A percentile compares a stretch with the other conserved stretches of the same genome.
phyloP scores from a whole-genome alignment of 495 filamentous ascomycete species.

The Penicillium maclennaniae region DNA sequence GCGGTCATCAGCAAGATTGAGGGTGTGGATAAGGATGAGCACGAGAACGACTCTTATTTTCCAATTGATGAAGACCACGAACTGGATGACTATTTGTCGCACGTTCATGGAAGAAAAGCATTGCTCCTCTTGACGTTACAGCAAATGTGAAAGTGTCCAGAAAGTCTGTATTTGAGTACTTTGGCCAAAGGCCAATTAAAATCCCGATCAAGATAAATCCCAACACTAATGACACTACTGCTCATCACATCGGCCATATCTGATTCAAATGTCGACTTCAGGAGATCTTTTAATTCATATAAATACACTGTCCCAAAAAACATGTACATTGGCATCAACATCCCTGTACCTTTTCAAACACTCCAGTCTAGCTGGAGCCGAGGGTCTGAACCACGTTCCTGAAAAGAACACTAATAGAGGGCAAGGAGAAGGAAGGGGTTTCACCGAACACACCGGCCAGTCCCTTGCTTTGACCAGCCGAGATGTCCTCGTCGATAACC shows the following conservation, averaged over 20 bases:
- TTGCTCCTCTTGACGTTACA: slow-evolving; percentile 55
- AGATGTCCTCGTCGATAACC: slow-evolving; percentile 40
- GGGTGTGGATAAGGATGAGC: slow-evolving; percentile 59
- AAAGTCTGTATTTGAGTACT: background rate
- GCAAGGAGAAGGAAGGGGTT: slow-evolving; percentile 69
- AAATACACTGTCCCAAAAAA: slow-evolving; percentile 14
- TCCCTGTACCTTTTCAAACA: background rate
- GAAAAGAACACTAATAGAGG: slow-evolving; percentile 74
- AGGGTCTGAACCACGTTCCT: slow-evolving; percentile 57
- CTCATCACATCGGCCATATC: background rate
- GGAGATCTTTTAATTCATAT: background rate
- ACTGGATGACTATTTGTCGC: slow-evolving; percentile 62
- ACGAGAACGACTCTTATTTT: slow-evolving; percentile 54
- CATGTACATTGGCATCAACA: slow-evolving; percentile 7
- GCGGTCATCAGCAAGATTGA: slow-evolving; percentile 55
- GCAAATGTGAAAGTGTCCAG: slow-evolving; percentile 13
- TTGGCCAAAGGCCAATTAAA: background rate
- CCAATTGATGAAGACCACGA: slow-evolving; percentile 66
- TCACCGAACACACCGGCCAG: slow-evolving; percentile 71
- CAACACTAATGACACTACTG: background rate
- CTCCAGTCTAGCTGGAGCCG: slow-evolving; percentile 13
- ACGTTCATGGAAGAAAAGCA: slow-evolving; percentile 60
- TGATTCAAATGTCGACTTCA: background rate
- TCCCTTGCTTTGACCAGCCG: slow-evolving; percentile 59
- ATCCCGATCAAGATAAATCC: background rate